A percentile compares a stretch with the other conserved stretches of the same genome.
These are phyloP conservation scores for Colletotrichum sp. DNA, from an alignment of 2,329 filamentous ascomycete genomes.

Conservation along the genomic window DNA sequence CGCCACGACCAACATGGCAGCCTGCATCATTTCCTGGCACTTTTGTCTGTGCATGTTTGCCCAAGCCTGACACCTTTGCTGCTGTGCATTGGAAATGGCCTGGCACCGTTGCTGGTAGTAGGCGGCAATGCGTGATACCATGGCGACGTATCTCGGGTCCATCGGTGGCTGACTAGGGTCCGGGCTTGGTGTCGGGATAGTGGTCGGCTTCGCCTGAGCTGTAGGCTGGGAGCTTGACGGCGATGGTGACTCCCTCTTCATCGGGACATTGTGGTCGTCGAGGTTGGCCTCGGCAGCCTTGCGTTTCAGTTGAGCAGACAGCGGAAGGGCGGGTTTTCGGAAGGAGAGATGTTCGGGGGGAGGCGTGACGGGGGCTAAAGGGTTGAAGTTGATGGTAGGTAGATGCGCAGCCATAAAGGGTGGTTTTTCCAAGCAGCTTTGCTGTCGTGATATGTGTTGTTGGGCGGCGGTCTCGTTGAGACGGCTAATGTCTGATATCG, in stretches of 20 bases:
- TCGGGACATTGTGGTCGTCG: constrained; percentile 3
- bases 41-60: constrained; percentile 50
- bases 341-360: constrained; percentile 43
- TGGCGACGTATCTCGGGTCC: constrained; percentile 48
- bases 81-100: constrained; percentile 50
- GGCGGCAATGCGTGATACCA: constrained; percentile 51
- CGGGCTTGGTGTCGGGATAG: neutral
- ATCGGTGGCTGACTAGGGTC: constrained; percentile 21
- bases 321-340: constrained; percentile 15
- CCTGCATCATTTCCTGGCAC: constrained; percentile 54
- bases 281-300: constrained; percentile 17
- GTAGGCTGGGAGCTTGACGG: neutral
- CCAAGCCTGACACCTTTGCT: constrained; percentile 53
- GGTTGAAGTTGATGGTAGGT: constrained; percentile 29
- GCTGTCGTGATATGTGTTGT: neutral
- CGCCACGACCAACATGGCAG: constrained; percentile 53
- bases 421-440: neutral
- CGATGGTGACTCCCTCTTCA: constrained; percentile 4
- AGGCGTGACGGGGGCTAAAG: constrained; percentile 42
- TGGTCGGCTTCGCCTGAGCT: neutral
- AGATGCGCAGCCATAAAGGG: constrained; percentile 19
- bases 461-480: neutral
- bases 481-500: neutral
- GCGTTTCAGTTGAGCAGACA: constrained; percentile 21
- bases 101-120: constrained; percentile 55